A percentile compares a stretch with the other conserved stretches of the same genome.
phyloP scores from a whole-genome alignment of 805 yeast genomes.

The Saccharomyces cerevisiae region DNA sequence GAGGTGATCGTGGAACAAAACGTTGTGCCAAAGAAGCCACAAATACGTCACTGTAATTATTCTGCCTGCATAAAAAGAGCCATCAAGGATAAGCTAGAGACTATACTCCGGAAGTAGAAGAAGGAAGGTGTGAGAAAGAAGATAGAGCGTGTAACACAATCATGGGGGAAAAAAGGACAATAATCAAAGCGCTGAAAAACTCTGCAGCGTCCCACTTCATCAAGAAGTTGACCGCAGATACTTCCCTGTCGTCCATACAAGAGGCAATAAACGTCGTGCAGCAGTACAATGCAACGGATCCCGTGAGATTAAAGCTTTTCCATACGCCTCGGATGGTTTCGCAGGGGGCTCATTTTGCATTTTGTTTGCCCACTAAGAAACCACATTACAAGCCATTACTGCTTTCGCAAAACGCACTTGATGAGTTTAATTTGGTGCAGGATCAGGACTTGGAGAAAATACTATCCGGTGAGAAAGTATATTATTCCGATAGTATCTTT shows the following conservation, averaged over 20 bases:
- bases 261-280: constrained; percentile 26
- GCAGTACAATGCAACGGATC: constrained; percentile 14
- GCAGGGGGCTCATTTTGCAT: constrained; percentile 61
- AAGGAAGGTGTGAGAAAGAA: not conserved
- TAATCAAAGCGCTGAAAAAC: constrained; percentile 17
- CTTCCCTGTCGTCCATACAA: constrained; percentile 23
- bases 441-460: constrained; percentile 44
- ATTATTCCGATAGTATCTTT: constrained; percentile 37
- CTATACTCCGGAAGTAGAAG: not conserved
- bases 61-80: not conserved
- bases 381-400: constrained; percentile 45
- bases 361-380: constrained; percentile 58
- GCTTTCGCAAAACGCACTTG: constrained; percentile 51
- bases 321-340: constrained; percentile 44
- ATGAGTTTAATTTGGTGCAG: constrained; percentile 48
- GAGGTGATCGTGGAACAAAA: not conserved
- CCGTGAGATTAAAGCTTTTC: constrained; percentile 21
- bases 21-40: not conserved
- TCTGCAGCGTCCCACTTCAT: constrained; percentile 20
- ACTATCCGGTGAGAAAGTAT: constrained; percentile 52
- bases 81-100: not conserved
- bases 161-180: constrained; percentile 20
- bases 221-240: constrained; percentile 23
- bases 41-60: not conserved
- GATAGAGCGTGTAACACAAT: not conserved